Conservation (phyloP, 208 protist genomes). For the Wallacemonas sp. region DNA sequence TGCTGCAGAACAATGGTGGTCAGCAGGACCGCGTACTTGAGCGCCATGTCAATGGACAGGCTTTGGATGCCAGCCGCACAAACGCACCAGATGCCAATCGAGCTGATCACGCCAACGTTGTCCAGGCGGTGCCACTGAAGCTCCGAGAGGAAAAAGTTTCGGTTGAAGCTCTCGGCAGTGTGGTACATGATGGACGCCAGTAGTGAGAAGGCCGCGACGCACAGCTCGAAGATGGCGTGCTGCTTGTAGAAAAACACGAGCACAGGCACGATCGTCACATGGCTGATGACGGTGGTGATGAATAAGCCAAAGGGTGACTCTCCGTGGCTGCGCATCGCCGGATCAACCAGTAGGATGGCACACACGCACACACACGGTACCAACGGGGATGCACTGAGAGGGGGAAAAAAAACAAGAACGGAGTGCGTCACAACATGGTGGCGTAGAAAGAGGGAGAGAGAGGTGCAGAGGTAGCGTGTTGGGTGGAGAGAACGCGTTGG, state of each 20-base stretch:
- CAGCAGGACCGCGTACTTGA: slow-evolving; percentile 62
- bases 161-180: slow-evolving; percentile 53
- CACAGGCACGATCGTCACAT: slow-evolving; percentile 59
- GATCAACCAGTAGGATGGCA: background rate
- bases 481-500: no score
- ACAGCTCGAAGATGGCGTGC: slow-evolving; percentile 56
- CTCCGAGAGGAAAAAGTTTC: slow-evolving; percentile 58
- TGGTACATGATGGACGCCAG: slow-evolving; percentile 80
- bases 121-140: slow-evolving; percentile 76
- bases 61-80: slow-evolving; percentile 44
- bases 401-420: background rate
- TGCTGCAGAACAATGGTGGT: slow-evolving; percentile 60
- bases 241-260: slow-evolving; percentile 45
- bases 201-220: slow-evolving; percentile 49
- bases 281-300: slow-evolving; percentile 69
- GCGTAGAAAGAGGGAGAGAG: background rate
- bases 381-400: background rate
- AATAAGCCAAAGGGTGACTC: slow-evolving; percentile 44
- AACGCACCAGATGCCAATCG: slow-evolving; percentile 52
- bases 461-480: no score
- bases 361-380: background rate
- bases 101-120: slow-evolving; percentile 63
- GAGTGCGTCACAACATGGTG: background rate
- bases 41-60: slow-evolving; percentile 34
- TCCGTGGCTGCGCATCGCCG: slow-evolving; percentile 24